Evolutionary conservation across 352 stramenopile species (phyloP).

Genomic region (Globisporangium recalcitrans): DNA sequence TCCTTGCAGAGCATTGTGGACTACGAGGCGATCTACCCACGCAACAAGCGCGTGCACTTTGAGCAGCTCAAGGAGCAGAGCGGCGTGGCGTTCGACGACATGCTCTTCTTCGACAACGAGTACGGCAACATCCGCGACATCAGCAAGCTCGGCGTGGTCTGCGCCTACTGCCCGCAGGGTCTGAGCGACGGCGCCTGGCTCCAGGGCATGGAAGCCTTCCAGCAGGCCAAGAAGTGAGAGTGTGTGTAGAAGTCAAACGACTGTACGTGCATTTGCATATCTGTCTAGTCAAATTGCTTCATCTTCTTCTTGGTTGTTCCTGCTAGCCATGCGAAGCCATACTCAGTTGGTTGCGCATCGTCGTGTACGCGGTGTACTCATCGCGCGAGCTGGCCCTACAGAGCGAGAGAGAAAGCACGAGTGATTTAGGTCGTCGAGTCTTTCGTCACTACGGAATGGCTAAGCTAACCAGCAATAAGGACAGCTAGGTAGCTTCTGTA

Average conservation of each 20-base stretch:
- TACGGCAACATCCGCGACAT: slow-evolving; percentile 76
- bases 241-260: no score
- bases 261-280: background rate
- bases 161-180: slow-evolving; percentile 72
- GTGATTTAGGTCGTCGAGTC: background rate
- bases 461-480: background rate
- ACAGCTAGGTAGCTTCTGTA: no score
- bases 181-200: slow-evolving; percentile 63
- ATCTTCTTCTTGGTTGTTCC: background rate
- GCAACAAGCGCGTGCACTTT: slow-evolving; percentile 91
- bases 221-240: slow-evolving; percentile 34
- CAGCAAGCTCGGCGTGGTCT: slow-evolving; percentile 60
- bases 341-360: background rate
- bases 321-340: background rate
- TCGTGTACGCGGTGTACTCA: background rate
- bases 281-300: background rate
- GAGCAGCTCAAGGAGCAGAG: slow-evolving; percentile 86
- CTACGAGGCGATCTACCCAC: slow-evolving; percentile 80
- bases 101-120: slow-evolving; percentile 97
- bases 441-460: background rate
- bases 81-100: slow-evolving; percentile 89
- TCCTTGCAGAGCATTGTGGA: slow-evolving; percentile 59
- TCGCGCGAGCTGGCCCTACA: background rate
- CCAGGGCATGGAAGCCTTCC: slow-evolving; percentile 66
- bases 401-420: background rate